Base-by-base conservation (phyloP, 352 stramenopile species). In the Phytophthora cryptogea region DNA sequence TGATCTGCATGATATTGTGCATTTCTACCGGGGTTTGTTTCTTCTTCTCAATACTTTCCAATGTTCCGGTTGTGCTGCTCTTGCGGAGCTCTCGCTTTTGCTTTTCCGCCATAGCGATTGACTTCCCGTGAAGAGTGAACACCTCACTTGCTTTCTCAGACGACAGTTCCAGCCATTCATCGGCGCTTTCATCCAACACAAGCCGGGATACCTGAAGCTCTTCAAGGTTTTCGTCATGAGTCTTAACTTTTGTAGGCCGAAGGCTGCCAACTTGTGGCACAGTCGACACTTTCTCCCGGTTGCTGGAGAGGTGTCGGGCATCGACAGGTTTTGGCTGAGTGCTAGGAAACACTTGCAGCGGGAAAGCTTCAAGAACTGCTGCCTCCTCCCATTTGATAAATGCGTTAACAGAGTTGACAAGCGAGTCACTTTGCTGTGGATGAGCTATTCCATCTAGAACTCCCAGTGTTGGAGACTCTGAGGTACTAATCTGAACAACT, bases 321-420 rank as follows among this genome's bases (percentile, higher is more conserved):
- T 32, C 16, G 4, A 36, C 23, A 5, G 33, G 27, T 6, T 26
- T 42, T 4, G 31, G 17, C 8, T 50, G 42, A 11, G 41, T 58
- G 17, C 3, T 44, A 11, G 63, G 7, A 11, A 43, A 20, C 13
- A 70, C 60, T 11, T 49, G 44, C 5, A 73, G 54, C 4, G 65
- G 54, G 4, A 70, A 70, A 30, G 40, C 54, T 35, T 67, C 55
- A 27, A 73, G 40, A n/a, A n/a, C 16, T 23, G 35, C 13, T 0
- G 6, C 14, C 0, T 64, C 63, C 17, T 72, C 58, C 58, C 58
- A 72, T 49, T 72, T 72, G 16, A 68, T 51, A 8, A 50, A 72
- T 2, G 63, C 6, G 11, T 23, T 60, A 2, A 44, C 14, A 8
- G 41, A 36, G 8, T 16, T 47, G 16, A 8, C 20, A 8, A 58